Evolutionary conservation across 1,284 basidiomycete species (phyloP).

Genomic region (Polyporus tsugae): DNA sequence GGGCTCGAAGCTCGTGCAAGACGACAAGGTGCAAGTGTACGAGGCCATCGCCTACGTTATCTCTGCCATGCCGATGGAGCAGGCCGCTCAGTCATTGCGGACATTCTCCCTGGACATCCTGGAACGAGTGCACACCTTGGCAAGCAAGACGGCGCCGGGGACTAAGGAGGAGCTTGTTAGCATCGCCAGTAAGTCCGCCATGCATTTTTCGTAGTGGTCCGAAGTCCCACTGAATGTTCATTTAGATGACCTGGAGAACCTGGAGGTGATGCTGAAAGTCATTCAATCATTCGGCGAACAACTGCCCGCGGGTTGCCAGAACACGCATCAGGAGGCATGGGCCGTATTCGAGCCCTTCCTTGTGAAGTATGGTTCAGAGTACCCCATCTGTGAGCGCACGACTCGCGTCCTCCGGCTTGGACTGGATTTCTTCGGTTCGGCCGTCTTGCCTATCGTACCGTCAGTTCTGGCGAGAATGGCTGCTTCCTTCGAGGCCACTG

Average conservation of each 20-base stretch:
- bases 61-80: constrained; percentile 88
- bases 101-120: constrained; percentile 85
- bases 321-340: constrained; percentile 87
- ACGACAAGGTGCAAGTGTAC: constrained; percentile 92
- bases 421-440: constrained; percentile 80
- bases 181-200: constrained; percentile 34
- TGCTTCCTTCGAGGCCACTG: constrained; percentile 81
- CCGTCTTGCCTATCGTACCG: constrained; percentile 75
- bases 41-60: constrained; percentile 97
- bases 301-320: constrained; percentile 82
- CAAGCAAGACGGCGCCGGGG: constrained; percentile 55
- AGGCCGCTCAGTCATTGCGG: constrained; percentile 84
- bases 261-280: constrained; percentile 88
- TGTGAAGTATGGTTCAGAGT: constrained; percentile 80
- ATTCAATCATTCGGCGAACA: constrained; percentile 84
- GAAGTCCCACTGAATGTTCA: neutral
- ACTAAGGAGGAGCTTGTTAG: constrained; percentile 69
- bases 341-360: constrained; percentile 85
- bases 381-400: constrained; percentile 84
- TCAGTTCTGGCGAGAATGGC: constrained; percentile 82
- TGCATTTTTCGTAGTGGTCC: constrained; percentile 27
- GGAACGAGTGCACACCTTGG: constrained; percentile 71
- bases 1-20: constrained; percentile 81
- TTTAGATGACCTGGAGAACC: constrained; percentile 85
- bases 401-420: constrained; percentile 90